phyloP scores from a whole-genome alignment of 116 monocot species.

The Phalaenopsis hybrid region DNA sequence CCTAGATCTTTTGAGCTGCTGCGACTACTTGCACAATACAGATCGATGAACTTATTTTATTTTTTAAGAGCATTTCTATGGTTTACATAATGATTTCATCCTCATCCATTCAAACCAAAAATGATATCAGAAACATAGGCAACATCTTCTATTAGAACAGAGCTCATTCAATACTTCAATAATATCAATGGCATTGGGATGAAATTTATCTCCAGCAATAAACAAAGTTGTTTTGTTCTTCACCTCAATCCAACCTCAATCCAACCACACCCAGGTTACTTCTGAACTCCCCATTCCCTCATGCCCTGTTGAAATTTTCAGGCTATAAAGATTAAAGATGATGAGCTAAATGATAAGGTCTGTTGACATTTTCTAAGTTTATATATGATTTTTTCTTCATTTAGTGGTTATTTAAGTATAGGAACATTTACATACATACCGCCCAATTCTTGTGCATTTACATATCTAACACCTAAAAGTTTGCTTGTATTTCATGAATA shows the following conservation, averaged over 20 bases:
- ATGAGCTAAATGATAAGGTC: too few species aligned
- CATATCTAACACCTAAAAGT: too few species aligned
- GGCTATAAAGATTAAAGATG: too few species aligned
- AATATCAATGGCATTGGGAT: slow-evolving; percentile 28
- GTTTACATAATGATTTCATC: slow-evolving; percentile 18
- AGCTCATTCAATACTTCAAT: slow-evolving; percentile 29
- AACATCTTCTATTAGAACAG: slow-evolving; percentile 28
- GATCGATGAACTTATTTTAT: background rate
- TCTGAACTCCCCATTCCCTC: slow-evolving; percentile 42
- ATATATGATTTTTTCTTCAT: too few species aligned
- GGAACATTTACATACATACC: too few species aligned
- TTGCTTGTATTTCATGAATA: too few species aligned
- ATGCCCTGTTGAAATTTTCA: slow-evolving; percentile 6
- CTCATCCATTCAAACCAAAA: slow-evolving; percentile 14
- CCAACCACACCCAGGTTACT: slow-evolving; percentile 68
- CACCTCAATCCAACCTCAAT: slow-evolving; percentile 25
- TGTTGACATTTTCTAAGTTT: too few species aligned
- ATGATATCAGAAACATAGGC: slow-evolving; percentile 13
- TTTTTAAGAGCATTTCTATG: slow-evolving; percentile 12
- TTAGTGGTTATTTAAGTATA: too few species aligned
- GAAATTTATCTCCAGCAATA: slow-evolving; percentile 52
- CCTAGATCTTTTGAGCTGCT: background rate
- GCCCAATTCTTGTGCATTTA: too few species aligned
- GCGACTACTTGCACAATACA: background rate
- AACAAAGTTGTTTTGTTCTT: slow-evolving; percentile 44